phyloP scores from a whole-genome alignment of 2,329 filamentous ascomycete species.

The Sarocladium strictum region DNA sequence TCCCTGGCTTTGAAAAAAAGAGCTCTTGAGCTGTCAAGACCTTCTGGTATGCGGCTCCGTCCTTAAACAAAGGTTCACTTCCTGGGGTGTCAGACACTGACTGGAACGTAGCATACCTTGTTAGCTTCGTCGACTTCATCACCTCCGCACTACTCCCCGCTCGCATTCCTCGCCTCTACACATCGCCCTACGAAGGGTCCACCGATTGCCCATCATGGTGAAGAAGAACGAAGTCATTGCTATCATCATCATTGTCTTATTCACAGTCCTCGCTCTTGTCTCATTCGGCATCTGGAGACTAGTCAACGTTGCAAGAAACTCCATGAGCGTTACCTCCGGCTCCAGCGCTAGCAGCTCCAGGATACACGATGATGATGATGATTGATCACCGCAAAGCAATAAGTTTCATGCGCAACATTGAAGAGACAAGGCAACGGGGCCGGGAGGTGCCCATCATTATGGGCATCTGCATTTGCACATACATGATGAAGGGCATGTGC shows the following conservation, averaged over 20 bases:
- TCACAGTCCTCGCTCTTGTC: slow-evolving; percentile 54
- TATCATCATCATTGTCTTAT: slow-evolving; percentile 62
- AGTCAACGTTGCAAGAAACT: slow-evolving; percentile 44
- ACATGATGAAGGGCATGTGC: too few species aligned
- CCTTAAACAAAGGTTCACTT: not conserved
- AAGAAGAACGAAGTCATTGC: slow-evolving; percentile 64
- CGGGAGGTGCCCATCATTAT: not conserved
- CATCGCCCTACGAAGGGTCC: not conserved
- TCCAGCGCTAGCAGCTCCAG: slow-evolving; percentile 19
- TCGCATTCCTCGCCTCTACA: not conserved
- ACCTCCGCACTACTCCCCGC: too few species aligned
- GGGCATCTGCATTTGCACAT: not conserved
- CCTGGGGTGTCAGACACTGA: not conserved
- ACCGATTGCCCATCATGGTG: slow-evolving; percentile 38
- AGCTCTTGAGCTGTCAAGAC: not conserved
- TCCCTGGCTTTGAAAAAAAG: not conserved
- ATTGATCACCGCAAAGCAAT: too few species aligned
- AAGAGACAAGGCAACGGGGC: not conserved
- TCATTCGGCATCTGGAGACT: slow-evolving; percentile 59
- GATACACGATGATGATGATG: slow-evolving; percentile 7
- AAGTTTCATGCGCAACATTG: too few species aligned
- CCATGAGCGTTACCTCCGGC: slow-evolving; percentile 32
- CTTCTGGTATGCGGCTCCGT: not conserved
- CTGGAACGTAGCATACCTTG: slow-evolving; percentile 5
- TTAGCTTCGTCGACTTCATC: too few species aligned